Conservation (phyloP, 176 grass and related monocot species). For the sorghum (Sorghum bicolor) region DNA sequence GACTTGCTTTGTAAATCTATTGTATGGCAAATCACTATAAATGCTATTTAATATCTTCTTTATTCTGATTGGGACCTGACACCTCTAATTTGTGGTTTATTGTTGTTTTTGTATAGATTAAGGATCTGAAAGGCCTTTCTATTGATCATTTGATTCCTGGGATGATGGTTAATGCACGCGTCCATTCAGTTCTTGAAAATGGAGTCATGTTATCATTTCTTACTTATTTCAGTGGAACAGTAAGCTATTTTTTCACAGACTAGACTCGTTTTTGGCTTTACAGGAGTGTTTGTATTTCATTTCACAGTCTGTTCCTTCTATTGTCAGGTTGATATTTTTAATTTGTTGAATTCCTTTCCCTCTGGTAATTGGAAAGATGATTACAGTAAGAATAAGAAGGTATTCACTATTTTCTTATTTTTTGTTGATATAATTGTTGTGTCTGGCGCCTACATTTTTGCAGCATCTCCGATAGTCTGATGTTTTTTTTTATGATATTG, state of each 20-base stretch:
- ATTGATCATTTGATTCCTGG: slow-evolving; percentile 95
- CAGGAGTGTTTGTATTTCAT: background rate
- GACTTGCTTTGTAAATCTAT: slow-evolving; percentile 71
- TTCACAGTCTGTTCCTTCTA: slow-evolving; percentile 10
- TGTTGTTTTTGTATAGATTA: slow-evolving; percentile 53
- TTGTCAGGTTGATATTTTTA: slow-evolving; percentile 80
- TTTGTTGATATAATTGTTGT: slow-evolving; percentile 12
- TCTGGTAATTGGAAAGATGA: slow-evolving; percentile 77
- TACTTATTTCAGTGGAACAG: slow-evolving; percentile 96
- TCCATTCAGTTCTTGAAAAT: slow-evolving; percentile 83
- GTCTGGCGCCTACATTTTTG: background rate
- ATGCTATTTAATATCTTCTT: background rate
- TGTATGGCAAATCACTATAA: slow-evolving; percentile 44
- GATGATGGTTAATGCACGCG: slow-evolving; percentile 91
- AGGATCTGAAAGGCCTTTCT: slow-evolving; percentile 88
- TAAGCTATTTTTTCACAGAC: slow-evolving; percentile 30
- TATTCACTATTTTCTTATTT: slow-evolving; percentile 23
- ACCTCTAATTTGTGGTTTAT: slow-evolving; percentile 21
- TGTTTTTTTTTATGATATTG: background rate
- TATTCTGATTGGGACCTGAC: slow-evolving; percentile 7
- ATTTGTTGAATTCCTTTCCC: slow-evolving; percentile 61
- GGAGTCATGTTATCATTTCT: slow-evolving; percentile 93
- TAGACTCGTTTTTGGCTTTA: slow-evolving; percentile 24
- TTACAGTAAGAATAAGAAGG: slow-evolving; percentile 87
- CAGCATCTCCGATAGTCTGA: background rate